phyloP scores from a whole-genome alignment of 148 eudicot species.

The Rhododendron ovatum region DNA sequence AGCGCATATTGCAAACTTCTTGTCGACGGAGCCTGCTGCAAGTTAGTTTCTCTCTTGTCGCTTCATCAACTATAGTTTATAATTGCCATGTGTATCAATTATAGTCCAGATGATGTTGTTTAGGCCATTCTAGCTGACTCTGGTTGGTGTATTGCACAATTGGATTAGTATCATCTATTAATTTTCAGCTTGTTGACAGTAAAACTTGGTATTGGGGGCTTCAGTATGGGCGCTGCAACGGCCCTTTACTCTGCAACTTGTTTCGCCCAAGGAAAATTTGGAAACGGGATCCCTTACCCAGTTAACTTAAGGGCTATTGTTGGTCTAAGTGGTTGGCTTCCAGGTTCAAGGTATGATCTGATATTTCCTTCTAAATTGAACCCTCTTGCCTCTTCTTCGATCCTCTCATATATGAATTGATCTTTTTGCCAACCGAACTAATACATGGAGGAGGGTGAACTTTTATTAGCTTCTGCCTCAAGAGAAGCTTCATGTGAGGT shows the following conservation, averaged over 20 bases:
- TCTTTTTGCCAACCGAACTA: neutral
- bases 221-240: conserved; percentile 94
- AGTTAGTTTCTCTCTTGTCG: conserved; percentile 35
- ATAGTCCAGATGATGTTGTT: neutral
- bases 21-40: conserved; percentile 88
- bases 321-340: conserved; percentile 98
- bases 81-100: neutral
- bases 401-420: neutral
- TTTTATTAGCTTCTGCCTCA: neutral
- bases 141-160: neutral
- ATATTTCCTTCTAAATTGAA: neutral
- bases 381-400: neutral
- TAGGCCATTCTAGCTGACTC: neutral
- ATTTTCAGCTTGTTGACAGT: conserved; percentile 35
- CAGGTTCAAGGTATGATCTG: conserved; percentile 59
- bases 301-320: conserved; percentile 65
- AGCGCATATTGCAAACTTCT: conserved; percentile 81
- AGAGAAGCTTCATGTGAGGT: neutral
- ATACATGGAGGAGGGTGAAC: neutral
- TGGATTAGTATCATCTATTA: neutral
- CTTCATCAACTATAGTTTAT: neutral
- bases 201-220: conserved; percentile 96
- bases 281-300: conserved; percentile 77
- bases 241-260: conserved; percentile 95
- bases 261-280: conserved; percentile 71